phyloP scores from a whole-genome alignment of 2,329 filamentous ascomycete species.

The Exophiala sideris region DNA sequence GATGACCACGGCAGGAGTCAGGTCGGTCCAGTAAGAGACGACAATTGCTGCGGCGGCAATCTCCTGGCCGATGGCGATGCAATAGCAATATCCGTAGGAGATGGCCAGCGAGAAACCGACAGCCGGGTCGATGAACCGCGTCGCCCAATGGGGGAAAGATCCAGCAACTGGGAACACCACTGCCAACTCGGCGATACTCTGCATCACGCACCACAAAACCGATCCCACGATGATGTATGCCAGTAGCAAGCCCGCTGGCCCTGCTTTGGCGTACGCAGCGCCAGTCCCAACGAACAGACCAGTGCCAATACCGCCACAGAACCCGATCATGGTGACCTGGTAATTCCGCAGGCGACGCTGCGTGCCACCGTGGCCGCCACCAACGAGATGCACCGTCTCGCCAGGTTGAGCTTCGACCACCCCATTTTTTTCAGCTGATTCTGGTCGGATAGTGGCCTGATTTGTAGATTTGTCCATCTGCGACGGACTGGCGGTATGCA shows the following conservation, averaged over 20 bases:
- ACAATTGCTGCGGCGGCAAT: not conserved
- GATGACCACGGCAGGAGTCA: slow-evolving; percentile 48
- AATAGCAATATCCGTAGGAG: not conserved
- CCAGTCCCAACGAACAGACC: not conserved
- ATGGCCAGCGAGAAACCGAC: not conserved
- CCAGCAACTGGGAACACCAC: not conserved
- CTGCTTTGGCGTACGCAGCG: not conserved
- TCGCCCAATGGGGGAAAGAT: not conserved
- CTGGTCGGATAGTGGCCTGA: too few relatives aligned
- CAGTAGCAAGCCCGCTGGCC: not conserved
- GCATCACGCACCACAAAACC: not conserved
- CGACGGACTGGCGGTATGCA: too few relatives aligned
- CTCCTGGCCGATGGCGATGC: not conserved
- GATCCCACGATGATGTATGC: not conserved
- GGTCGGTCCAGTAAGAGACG: slow-evolving; percentile 1
- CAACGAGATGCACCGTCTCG: too few relatives aligned
- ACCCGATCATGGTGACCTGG: not conserved
- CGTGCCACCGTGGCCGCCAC: too few relatives aligned
- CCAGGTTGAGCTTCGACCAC: too few relatives aligned
- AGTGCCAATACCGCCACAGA: not conserved
- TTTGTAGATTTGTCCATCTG: too few relatives aligned
- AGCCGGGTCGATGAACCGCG: not conserved
- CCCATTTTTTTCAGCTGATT: too few relatives aligned
- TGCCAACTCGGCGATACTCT: not conserved
- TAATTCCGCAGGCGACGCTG: too few relatives aligned